Base-by-base conservation (phyloP, 768 basidiomycete genomes). In the Psilocybe cyanescens region DNA sequence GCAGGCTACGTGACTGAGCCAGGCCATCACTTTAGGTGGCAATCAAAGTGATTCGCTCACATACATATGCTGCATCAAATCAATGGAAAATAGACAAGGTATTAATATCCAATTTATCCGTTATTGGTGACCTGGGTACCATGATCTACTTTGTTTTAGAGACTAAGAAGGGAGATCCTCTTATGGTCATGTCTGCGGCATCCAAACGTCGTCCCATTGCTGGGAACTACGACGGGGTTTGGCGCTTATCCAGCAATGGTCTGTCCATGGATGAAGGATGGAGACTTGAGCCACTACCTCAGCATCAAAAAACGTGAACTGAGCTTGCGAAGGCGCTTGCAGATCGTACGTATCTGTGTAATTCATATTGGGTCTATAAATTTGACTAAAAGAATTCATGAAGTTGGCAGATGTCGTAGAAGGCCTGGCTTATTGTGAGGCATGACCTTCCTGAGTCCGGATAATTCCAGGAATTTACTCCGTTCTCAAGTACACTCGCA, bases 31-130 rank as follows among this genome's bases (percentile, higher is more conserved):
- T 14, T 29, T 31, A 17, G 67, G 65, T 66, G 6, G 65, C 65
- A n/a, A 44, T 66, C 30, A 66, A 66, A 45, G 61, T 65, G 8
- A 60, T 66, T 28, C 65, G 65, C 12, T 24, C 65, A 6, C 65
- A 66, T 50, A 66, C 59, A 3, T 66, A 57, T 33, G 63, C 35
- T 4, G 58, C 59, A 37, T 37, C 52, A 6, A 60, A 63, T 47
- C 39, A 49, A 24, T 59, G 55, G 50, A 63, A 63, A 24, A 59
- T 66, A 8, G 61, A 63, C 12, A 60, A 66, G 65, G 65, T 63
- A 30, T 8, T 28, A 39, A 8, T 6, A 29, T 19, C 11, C 29
- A n/a, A n/a, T 19, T 29, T 11, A 11, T 9, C 4, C 12, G 11
- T 8, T 11, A 2, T 14, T 17, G 3, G 7, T 16, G 16, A 58